A percentile compares a stretch with the other conserved stretches of the same genome.
Evolutionary conservation across 2,329 filamentous ascomycete species (phyloP).

Genomic region (Stachybotrys elegans): DNA sequence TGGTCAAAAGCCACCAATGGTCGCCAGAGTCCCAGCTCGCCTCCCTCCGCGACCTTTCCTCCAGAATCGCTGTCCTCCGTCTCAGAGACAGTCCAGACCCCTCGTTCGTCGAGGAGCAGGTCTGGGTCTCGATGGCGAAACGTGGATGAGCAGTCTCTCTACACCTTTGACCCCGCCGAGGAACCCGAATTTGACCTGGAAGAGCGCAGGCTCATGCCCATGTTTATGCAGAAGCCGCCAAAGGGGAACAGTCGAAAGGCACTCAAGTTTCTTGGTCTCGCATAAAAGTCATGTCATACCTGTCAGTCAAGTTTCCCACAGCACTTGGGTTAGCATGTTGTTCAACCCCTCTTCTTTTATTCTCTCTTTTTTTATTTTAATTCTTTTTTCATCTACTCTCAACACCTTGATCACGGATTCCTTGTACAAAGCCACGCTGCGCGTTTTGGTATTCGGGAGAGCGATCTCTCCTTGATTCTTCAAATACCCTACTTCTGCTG

Average conservation of each 20-base stretch:
- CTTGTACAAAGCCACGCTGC: too few species aligned
- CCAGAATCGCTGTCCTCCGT: constrained; percentile 21
- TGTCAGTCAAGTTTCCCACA: too few species aligned
- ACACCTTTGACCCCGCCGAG: constrained; percentile 29
- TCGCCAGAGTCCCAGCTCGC: constrained; percentile 15
- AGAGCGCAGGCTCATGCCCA: constrained; percentile 48
- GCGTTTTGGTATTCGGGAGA: too few species aligned
- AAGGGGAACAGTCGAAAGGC: constrained; percentile 46
- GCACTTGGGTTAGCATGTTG: too few species aligned
- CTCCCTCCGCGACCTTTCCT: constrained; percentile 2
- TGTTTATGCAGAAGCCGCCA: constrained; percentile 33
- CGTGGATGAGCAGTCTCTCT: constrained; percentile 23
- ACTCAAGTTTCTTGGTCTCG: constrained; percentile 47
- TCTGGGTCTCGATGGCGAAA: constrained; percentile 8
- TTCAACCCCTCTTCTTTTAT: too few species aligned
- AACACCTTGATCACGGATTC: too few species aligned
- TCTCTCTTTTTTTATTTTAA: too few species aligned
- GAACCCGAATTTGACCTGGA: constrained; percentile 42
- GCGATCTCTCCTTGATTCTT: too few species aligned
- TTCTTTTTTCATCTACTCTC: too few species aligned
- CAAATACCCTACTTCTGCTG: too few species aligned
- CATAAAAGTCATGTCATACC: constrained; percentile 21
- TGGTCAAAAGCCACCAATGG: constrained; percentile 19
- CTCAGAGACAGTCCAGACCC: constrained; percentile 23
- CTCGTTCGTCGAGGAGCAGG: neutral